These are phyloP conservation scores for Saksenaea oblongispora DNA, from an alignment of 371 early-diverging fungal species.

Conservation along the genomic window DNA sequence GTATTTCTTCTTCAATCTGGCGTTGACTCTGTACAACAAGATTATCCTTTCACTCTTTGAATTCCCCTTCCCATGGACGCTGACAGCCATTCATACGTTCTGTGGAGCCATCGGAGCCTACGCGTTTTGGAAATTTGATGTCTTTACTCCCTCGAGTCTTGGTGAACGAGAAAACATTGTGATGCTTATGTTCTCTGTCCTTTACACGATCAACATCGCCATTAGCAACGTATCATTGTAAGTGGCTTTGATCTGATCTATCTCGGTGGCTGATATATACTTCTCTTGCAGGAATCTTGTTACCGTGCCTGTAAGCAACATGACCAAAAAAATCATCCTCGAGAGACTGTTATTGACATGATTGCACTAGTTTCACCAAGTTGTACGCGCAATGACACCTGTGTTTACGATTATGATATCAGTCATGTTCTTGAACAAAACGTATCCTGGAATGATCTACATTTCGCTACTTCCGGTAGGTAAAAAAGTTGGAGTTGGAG, in stretches of 20 bases:
- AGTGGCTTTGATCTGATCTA: slow-evolving; percentile 27
- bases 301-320: slow-evolving; percentile 41
- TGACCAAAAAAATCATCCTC: neutral
- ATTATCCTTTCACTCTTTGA: slow-evolving; percentile 71
- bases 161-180: slow-evolving; percentile 67
- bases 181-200: slow-evolving; percentile 79
- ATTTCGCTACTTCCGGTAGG: slow-evolving; percentile 65
- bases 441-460: slow-evolving; percentile 62
- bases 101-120: slow-evolving; percentile 71
- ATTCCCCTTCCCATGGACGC: slow-evolving; percentile 87
- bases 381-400: slow-evolving; percentile 86
- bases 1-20: slow-evolving; percentile 81
- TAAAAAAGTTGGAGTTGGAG: neutral
- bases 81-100: slow-evolving; percentile 84
- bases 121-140: slow-evolving; percentile 51
- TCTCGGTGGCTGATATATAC: neutral
- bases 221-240: slow-evolving; percentile 85
- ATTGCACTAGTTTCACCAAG: slow-evolving; percentile 75
- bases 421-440: slow-evolving; percentile 56
- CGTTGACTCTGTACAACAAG: slow-evolving; percentile 87
- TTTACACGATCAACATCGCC: slow-evolving; percentile 91
- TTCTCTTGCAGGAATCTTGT: slow-evolving; percentile 37
- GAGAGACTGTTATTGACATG: neutral
- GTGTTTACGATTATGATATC: slow-evolving; percentile 78
- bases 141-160: slow-evolving; percentile 62